Evolutionary conservation across 2,329 filamentous ascomycete genomes (phyloP).

Genomic region (Colletotrichum incanum): DNA sequence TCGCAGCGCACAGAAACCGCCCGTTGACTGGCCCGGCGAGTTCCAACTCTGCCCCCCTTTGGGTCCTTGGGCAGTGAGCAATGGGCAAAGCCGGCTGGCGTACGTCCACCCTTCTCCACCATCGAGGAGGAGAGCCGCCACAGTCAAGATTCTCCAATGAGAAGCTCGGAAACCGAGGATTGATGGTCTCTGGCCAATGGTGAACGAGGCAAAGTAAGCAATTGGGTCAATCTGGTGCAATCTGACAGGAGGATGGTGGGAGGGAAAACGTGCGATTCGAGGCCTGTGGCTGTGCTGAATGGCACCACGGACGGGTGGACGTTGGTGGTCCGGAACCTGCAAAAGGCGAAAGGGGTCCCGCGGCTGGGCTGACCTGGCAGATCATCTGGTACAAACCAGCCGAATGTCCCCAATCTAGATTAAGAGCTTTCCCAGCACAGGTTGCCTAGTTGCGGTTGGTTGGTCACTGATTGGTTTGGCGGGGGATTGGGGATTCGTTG

Average conservation of each 20-base stretch:
- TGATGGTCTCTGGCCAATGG: conserved; percentile 31
- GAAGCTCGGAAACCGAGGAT: neutral
- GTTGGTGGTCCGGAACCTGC: conserved; percentile 31
- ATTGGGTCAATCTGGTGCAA: conserved; percentile 13
- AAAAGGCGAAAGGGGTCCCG: neutral
- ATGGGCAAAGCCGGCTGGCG: conserved; percentile 25
- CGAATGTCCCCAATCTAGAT: conserved; percentile 25
- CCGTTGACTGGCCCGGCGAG: conserved; percentile 2
- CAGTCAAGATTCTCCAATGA: conserved; percentile 26
- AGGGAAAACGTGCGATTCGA: conserved; percentile 42
- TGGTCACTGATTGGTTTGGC: neutral
- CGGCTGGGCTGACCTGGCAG: conserved; percentile 10
- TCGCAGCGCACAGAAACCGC: conserved; percentile 7
- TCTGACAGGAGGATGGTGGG: conserved; percentile 18
- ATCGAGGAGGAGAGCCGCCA: conserved; percentile 25
- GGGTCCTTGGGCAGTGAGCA: neutral
- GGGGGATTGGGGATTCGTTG: neutral
- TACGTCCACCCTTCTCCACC: conserved; percentile 21
- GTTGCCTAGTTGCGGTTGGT: conserved; percentile 11
- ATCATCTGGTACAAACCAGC: neutral
- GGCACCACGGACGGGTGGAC: conserved; percentile 42
- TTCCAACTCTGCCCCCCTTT: neutral
- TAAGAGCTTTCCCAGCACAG: conserved; percentile 9
- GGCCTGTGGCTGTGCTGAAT: conserved; percentile 46
- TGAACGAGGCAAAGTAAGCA: conserved; percentile 32